Evolutionary conservation across 345 rosid genomes (phyloP).

Genomic region (Brassica incana): DNA sequence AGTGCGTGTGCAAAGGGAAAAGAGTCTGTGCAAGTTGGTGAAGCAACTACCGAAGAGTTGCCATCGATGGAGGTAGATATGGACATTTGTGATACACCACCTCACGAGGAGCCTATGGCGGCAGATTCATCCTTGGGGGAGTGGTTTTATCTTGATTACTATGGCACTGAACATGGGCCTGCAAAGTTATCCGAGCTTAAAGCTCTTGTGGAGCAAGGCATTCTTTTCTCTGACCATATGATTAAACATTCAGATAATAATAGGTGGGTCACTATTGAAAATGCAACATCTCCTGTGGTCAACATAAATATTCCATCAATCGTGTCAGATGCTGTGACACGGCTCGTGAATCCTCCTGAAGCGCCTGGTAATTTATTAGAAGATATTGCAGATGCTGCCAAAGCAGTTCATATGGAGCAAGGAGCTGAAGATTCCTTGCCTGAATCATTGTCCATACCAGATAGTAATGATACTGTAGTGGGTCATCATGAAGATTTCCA

Average conservation of each 20-base stretch:
- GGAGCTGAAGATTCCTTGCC: slow-evolving; percentile 41
- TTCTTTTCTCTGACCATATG: slow-evolving; percentile 85
- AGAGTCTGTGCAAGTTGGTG: slow-evolving; percentile 53
- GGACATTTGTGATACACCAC: slow-evolving; percentile 91
- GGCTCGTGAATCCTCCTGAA: slow-evolving; percentile 86
- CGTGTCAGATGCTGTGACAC: slow-evolving; percentile 72
- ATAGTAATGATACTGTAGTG: slow-evolving; percentile 31
- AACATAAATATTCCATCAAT: slow-evolving; percentile 42
- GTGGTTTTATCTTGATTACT: slow-evolving; percentile 93
- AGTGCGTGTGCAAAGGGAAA: slow-evolving; percentile 45
- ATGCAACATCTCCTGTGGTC: slow-evolving; percentile 86
- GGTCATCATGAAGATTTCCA: slow-evolving; percentile 56
- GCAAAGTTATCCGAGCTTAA: slow-evolving; percentile 75
- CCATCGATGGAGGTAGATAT: slow-evolving; percentile 99
- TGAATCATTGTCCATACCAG: slow-evolving; percentile 31
- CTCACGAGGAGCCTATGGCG: slow-evolving; percentile 59
- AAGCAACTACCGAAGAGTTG: slow-evolving; percentile 61
- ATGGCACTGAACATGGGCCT: slow-evolving; percentile 87
- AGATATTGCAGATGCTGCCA: slow-evolving; percentile 56
- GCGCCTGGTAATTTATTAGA: slow-evolving; percentile 87
- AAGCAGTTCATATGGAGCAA: slow-evolving; percentile 40
- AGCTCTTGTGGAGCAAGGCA: slow-evolving; percentile 76
- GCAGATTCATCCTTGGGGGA: slow-evolving; percentile 66
- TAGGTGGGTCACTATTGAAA: slow-evolving; percentile 96
- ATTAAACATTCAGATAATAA: slow-evolving; percentile 79